These are phyloP conservation scores for Wickerhamomyces canadensis DNA, from an alignment of 805 yeast species.

Conservation along the genomic window DNA sequence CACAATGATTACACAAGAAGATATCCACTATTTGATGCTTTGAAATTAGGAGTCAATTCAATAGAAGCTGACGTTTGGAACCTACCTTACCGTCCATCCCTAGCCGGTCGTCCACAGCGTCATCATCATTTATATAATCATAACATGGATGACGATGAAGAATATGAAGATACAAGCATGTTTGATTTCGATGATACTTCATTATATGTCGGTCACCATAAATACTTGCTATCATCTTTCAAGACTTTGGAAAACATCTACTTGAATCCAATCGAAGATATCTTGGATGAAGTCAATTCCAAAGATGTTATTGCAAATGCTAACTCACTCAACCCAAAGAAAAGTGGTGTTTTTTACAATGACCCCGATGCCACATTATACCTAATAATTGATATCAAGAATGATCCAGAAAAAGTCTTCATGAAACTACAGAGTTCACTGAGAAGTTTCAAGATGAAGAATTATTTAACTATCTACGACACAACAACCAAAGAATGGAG, in stretches of 20 bases:
- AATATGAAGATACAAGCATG: conserved; percentile 1
- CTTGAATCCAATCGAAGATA: conserved; percentile 42
- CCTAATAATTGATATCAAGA: conserved; percentile 61
- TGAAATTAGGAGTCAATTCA: conserved; percentile 44
- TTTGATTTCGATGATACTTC: conserved; percentile 17
- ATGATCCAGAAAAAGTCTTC: conserved; percentile 42
- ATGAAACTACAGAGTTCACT: conserved; percentile 39
- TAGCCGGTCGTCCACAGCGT: too few species aligned
- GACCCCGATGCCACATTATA: conserved; percentile 47
- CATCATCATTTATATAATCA: too few species aligned
- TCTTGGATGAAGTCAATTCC: conserved; percentile 39
- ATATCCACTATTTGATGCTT: conserved; percentile 53
- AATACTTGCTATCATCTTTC: conserved; percentile 35
- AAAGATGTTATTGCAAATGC: conserved; percentile 12
- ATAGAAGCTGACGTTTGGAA: conserved; percentile 68
- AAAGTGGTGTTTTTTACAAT: conserved; percentile 22
- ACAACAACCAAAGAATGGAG: conserved; percentile 26
- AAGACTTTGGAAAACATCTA: conserved; percentile 47
- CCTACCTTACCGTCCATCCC: conserved; percentile 1
- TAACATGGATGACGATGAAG: neutral
- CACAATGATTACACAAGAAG: conserved; percentile 68
- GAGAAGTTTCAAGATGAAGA: conserved; percentile 39
- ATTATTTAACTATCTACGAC: conserved; percentile 48
- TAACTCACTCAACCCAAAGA: neutral
- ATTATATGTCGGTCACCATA: conserved; percentile 61